Evolutionary conservation across 1,284 basidiomycete species (phyloP).

Genomic region (Marasmius sp.): DNA sequence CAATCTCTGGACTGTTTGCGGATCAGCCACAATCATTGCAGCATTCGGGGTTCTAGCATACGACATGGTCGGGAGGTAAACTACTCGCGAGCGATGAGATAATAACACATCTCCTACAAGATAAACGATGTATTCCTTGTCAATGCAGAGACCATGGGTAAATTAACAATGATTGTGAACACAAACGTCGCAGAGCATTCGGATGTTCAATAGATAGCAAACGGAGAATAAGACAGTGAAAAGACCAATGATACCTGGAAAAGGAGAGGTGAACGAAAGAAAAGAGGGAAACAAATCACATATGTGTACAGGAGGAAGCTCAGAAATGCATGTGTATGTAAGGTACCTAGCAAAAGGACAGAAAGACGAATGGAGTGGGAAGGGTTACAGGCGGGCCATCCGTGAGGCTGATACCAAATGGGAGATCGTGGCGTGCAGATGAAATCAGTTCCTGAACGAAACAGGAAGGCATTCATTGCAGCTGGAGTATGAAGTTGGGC

Average conservation of each 20-base stretch:
- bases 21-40: conserved; percentile 66
- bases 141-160: background rate
- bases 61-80: conserved; percentile 51
- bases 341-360: background rate
- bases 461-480: background rate
- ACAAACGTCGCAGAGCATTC: conserved; percentile 11
- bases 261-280: conserved; percentile 25
- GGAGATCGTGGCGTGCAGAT: background rate
- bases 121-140: background rate
- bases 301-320: background rate
- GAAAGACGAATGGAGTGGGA: background rate
- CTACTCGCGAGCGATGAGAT: background rate
- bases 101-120: background rate
- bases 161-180: conserved; percentile 10
- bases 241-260: conserved; percentile 18
- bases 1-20: conserved; percentile 64
- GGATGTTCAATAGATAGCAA: conserved; percentile 28
- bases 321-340: background rate
- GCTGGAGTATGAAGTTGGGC: background rate
- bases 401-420: background rate
- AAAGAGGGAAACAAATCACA: background rate
- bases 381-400: background rate
- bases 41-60: conserved; percentile 75
- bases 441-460: background rate
- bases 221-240: conserved; percentile 18